A percentile compares a stretch with the other conserved stretches of the same genome.
These are phyloP conservation scores for Cercophora sp. DNA, from an alignment of 495 filamentous ascomycete genomes.

Conservation along the genomic window DNA sequence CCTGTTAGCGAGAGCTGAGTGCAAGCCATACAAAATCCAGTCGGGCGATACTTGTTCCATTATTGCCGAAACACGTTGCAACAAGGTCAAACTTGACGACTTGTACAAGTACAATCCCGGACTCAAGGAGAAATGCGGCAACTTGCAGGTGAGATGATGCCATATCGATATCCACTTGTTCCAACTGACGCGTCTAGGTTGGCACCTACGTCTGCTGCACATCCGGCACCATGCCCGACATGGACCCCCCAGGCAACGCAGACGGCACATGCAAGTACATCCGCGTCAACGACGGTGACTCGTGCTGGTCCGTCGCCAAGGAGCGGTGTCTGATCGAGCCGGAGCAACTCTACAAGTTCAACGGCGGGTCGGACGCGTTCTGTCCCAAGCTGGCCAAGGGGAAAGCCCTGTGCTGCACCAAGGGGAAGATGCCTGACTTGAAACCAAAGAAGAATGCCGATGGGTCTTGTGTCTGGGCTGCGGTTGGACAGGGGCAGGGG, in stretches of 20 bases:
- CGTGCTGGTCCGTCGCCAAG: conserved; percentile 35
- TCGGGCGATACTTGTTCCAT: not conserved
- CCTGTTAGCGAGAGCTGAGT: conserved; percentile 1
- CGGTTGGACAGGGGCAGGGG: conserved; percentile 26
- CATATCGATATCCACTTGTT: too few relatives aligned
- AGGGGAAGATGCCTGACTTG: conserved; percentile 15
- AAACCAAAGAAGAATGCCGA: conserved; percentile 32
- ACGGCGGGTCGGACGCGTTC: conserved; percentile 19
- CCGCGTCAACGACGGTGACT: conserved; percentile 26
- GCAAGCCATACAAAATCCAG: conserved; percentile 6
- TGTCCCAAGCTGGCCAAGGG: conserved; percentile 26
- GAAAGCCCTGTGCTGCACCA: conserved; percentile 17
- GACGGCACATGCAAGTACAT: conserved; percentile 27
- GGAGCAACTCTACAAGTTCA: conserved; percentile 35
- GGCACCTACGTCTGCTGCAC: conserved; percentile 40
- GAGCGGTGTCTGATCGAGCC: conserved; percentile 26
- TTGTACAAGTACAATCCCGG: conserved; percentile 10
- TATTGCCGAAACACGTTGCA: conserved; percentile 1
- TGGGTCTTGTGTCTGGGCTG: conserved; percentile 30
- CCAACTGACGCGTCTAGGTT: not conserved
- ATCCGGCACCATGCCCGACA: conserved; percentile 17
- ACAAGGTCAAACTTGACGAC: not conserved
- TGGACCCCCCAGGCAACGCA: conserved; percentile 15
- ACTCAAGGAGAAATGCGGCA: conserved; percentile 9
- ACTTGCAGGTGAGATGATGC: conserved; percentile 5